These are phyloP conservation scores for Boletus rufocinnamomeus DNA, from an alignment of 768 basidiomycete species.

Conservation along the genomic window DNA sequence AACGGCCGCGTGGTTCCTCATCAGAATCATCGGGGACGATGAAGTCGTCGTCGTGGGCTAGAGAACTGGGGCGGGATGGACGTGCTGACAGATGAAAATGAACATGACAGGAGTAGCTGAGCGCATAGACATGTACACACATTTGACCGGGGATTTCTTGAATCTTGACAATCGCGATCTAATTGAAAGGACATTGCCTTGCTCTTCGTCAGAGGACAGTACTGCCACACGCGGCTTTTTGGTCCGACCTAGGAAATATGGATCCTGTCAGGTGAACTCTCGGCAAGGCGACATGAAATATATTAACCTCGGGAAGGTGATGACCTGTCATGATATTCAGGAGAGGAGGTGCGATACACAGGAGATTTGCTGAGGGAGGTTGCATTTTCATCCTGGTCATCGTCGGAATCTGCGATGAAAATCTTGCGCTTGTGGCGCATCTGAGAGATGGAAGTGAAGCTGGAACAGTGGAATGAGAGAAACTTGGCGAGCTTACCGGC, in stretches of 20 bases:
- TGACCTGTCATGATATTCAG: constrained; percentile 26
- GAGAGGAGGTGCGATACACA: constrained; percentile 31
- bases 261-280: constrained; percentile 4
- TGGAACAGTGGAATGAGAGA: background rate
- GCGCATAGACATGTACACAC: constrained; percentile 35
- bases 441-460: constrained; percentile 25
- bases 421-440: constrained; percentile 65
- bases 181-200: constrained; percentile 49
- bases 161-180: constrained; percentile 62
- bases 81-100: constrained; percentile 36
- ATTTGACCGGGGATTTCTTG: constrained; percentile 61
- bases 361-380: constrained; percentile 9
- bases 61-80: constrained; percentile 40
- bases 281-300: constrained; percentile 1
- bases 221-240: constrained; percentile 67
- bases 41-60: constrained; percentile 71
- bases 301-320: constrained; percentile 31
- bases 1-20: constrained; percentile 49
- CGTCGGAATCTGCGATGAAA: constrained; percentile 69
- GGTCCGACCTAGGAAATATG: constrained; percentile 38
- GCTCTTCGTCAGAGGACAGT: constrained; percentile 50
- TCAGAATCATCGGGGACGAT: constrained; percentile 69
- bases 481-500: constrained; percentile 34
- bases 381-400: constrained; percentile 42
- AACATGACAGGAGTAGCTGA: constrained; percentile 6